Percentiles rank a stretch among this genome's conserved stretches.
phyloP scores from a whole-genome alignment of 305 asterid species.

The Nicotiana rustica region DNA sequence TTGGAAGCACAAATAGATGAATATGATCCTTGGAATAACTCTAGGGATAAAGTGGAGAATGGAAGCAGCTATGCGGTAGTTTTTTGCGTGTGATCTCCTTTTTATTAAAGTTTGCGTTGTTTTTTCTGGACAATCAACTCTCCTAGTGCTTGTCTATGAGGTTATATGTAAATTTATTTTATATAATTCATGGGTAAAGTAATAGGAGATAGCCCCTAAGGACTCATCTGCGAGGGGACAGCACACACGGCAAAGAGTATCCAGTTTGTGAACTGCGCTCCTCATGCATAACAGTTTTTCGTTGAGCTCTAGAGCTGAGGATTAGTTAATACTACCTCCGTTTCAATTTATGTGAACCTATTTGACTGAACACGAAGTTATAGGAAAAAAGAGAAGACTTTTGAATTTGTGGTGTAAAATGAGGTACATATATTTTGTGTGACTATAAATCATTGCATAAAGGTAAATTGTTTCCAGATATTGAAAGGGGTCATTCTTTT shows the following conservation, averaged over 20 bases:
- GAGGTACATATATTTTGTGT: no score
- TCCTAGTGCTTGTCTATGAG: not conserved
- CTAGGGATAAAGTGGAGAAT: slow-evolving; percentile 26
- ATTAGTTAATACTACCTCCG: not conserved
- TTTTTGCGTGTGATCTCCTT: slow-evolving; percentile 7
- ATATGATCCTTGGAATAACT: slow-evolving; percentile 31
- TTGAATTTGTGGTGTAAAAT: no score
- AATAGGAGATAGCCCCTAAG: not conserved
- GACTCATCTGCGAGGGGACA: not conserved
- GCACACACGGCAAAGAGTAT: not conserved
- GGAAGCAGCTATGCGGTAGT: slow-evolving; percentile 40
- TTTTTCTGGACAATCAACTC: slow-evolving; percentile 29
- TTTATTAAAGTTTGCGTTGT: not conserved
- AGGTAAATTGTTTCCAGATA: no score
- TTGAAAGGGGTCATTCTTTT: no score
- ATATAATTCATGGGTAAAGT: not conserved
- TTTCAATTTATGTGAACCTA: no score
- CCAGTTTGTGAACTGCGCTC: slow-evolving; percentile 19
- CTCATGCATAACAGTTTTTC: slow-evolving; percentile 14
- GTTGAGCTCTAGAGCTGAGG: slow-evolving; percentile 7
- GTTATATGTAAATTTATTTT: not conserved
- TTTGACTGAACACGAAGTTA: no score
- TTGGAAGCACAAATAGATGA: slow-evolving; percentile 39
- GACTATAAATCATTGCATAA: no score
- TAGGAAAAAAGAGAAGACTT: no score